Conservation (phyloP, 108 stramenopile species). For the Schizochytrium sp. region DNA sequence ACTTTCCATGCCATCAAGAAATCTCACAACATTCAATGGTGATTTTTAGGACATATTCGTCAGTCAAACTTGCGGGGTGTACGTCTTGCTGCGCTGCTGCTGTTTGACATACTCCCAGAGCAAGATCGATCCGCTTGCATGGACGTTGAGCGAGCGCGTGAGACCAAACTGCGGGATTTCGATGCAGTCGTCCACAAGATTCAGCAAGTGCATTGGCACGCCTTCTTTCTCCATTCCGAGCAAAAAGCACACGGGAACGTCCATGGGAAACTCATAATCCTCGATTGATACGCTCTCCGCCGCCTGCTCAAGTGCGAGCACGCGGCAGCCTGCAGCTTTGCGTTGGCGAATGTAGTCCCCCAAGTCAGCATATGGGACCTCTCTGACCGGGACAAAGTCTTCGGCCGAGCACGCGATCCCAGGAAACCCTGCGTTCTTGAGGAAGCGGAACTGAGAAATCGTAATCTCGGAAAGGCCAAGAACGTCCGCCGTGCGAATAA, state of each 20-base stretch:
- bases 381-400: not conserved
- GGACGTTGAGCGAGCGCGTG: conserved; percentile 85
- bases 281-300: conserved; percentile 52
- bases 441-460: not conserved
- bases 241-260: conserved; percentile 61
- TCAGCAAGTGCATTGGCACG: conserved; percentile 73
- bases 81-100: not conserved
- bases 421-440: not conserved
- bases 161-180: conserved; percentile 94
- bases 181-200: conserved; percentile 78
- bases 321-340: conserved; percentile 62
- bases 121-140: conserved; percentile 75
- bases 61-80: no score
- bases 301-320: conserved; percentile 81
- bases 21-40: no score
- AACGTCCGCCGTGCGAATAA: not conserved
- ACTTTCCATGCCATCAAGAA: no score
- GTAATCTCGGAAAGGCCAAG: not conserved
- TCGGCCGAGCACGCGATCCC: conserved; percentile 6
- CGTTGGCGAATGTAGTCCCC: conserved; percentile 33
- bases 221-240: conserved; percentile 90
- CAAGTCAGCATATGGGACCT: not conserved
- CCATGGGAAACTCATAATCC: conserved; percentile 55
- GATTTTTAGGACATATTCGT: no score
- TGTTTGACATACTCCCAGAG: conserved; percentile 87